Percentiles rank a stretch among this genome's conserved stretches.
These are phyloP conservation scores for Fusarium sp. DNA, from an alignment of 2,329 filamentous ascomycete genomes.

Conservation along the genomic window DNA sequence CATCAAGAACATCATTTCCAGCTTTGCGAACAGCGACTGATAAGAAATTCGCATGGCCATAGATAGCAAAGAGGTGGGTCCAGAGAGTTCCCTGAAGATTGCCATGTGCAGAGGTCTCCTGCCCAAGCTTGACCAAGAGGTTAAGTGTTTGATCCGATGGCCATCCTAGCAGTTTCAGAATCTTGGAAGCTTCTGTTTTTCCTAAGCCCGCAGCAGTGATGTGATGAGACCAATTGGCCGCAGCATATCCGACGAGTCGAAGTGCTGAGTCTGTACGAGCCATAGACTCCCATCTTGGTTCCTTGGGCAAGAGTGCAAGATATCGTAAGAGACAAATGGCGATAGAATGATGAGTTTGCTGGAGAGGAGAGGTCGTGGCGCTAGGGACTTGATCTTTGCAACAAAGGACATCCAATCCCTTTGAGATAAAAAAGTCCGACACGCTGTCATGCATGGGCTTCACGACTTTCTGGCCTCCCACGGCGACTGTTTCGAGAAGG, in stretches of 20 bases:
- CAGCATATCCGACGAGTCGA: neutral
- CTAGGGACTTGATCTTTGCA: neutral
- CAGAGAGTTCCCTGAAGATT: neutral
- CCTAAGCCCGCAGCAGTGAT: neutral
- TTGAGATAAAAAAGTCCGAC: neutral
- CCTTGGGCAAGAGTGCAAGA: neutral
- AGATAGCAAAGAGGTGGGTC: neutral
- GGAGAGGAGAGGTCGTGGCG: neutral
- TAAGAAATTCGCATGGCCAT: neutral
- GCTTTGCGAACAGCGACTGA: slow-evolving; percentile 1
- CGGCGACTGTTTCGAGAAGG: neutral
- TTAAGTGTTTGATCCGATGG: neutral
- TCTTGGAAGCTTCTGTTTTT: slow-evolving; percentile 1
- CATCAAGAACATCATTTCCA: neutral
- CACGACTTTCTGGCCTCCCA: neutral
- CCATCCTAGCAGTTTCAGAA: slow-evolving; percentile 1
- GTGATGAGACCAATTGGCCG: neutral
- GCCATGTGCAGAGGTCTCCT: neutral
- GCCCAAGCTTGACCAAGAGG: neutral
- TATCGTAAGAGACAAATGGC: neutral
- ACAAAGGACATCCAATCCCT: neutral
- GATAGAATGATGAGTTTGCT: neutral
- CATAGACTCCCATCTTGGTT: neutral
- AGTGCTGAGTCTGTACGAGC: neutral
- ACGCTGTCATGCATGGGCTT: slow-evolving; percentile 1